Evolutionary conservation across 2,329 filamentous ascomycete genomes (phyloP), one percentile per base, ranked within the genome.

Genomic region (Colletotrichum horii): DNA sequence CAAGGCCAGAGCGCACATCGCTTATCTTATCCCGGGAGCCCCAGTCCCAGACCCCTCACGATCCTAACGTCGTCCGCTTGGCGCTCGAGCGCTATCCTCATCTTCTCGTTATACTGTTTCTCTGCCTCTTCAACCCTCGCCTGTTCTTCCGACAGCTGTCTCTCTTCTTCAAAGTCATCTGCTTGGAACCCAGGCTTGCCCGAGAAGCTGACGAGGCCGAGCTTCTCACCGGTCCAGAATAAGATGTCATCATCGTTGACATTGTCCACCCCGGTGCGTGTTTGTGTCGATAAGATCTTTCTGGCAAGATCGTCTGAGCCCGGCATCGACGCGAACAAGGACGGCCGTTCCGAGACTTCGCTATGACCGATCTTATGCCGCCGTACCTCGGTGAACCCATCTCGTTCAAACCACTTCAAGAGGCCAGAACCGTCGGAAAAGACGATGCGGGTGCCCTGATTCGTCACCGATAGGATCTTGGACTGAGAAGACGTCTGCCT

Each of bases 331-430:
- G 84, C 87, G 80, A 91, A 92, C 30, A 91, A 84, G 12, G 88
- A 90, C 11, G 84, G 82, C 11, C 85, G 84, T 58, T 86, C 85
- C 30, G 84, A 82, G 64, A 83, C 80, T 75, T 91, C 88, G 79
- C 89, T 90, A 74, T 91, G 87, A 3, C 91, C 90, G 32, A 93
- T 89, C 78, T 85, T 88, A 76, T 88, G 85, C 77, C 85, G 84
- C 66, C 91, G 87, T 56, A 90, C 89, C 78, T 93, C 90, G 8
- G 91, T 92, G 76, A 89, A 88, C 1, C 94, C 96, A 80, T 98
- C 95, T 43, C 96, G 89, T 84, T 98, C 96, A 60, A 97, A 92
- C 96, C 96, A 98, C 82, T 95, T 96, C 77, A 98, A 84, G 66
- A 93, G 92, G 0, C 96, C 96, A 28, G 95, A 92, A 1, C 94